Base-by-base conservation (phyloP, 2,329 filamentous ascomycete species). In the Rugonectria rugulosa region DNA sequence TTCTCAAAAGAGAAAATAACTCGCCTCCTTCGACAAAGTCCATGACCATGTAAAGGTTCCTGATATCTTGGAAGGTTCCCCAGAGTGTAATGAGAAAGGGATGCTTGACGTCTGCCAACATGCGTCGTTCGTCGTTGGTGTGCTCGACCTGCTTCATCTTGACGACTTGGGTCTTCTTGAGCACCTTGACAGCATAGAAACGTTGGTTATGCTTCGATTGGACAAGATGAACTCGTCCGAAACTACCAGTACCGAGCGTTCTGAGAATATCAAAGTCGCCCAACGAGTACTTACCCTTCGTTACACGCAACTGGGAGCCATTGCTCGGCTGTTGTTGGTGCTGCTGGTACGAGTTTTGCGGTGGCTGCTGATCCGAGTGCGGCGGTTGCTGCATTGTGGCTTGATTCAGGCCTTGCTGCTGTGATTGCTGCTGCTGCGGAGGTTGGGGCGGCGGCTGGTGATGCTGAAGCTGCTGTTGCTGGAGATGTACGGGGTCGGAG, bases 111-210 rank as follows among this genome's bases (percentile, higher is more conserved):
- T 96, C 90, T 73, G 92, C 91, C 69, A 99, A 79, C 95, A 99
- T 99, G 68, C 86, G 87, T 64, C 95, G 85, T 80, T 99, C 95
- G 76, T 99, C 95, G 71, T 99, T 99, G 65, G 95, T 99, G 78
- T 99, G 95, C 77, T 99, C 95, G 57, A 99, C 92, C 77, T 99
- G 95, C 85, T 99, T 99, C 95, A 99, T 98, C 81, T 97, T 97
- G 75, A 99, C 92, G 50, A 99, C 94, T 78, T 99, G 95, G 43
- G 88, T 88, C 83, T 99, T 99, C 76, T 99, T 99, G 76, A 99
- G 79, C 63, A 99, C 95, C 79, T 99, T 99, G 77, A 99, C 89
- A 40, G 95, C 95, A 77, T 99, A 99, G 81, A 93, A 99, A 59
- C 95, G 88, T 77, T 96, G 91, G 75, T 99, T 99, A 79, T 99